Evolutionary conservation across 768 basidiomycete species (phyloP), one percentile per base, ranked within the genome.

Genomic region (Lanmaoa pseudosensibilis): DNA sequence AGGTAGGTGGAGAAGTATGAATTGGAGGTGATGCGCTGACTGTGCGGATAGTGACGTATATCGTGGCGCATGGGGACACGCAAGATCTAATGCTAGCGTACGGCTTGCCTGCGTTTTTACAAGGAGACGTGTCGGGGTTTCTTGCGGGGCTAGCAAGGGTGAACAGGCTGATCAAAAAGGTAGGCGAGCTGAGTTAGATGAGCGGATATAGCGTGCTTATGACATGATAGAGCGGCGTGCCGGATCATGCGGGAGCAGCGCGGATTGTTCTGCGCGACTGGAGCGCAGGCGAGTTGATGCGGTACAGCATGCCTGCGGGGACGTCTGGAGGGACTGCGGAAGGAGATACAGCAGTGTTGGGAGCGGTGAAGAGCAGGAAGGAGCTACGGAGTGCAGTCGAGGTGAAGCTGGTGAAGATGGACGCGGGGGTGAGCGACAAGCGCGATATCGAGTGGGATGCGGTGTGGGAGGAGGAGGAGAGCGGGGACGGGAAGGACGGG

Each of bases 81-180:
- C 87, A 94, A 67, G 94, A 96, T 69, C 78, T 97, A 40, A 94
- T 95, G 90, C 73, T 96, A n/a, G 75, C 86, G 47, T 96, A 95
- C 75, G 85, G 81, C 61, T 77, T 94, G 15, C 90, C 94, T 4
- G 90, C 87, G 9, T 94, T 95, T 69, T 61, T 80, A 10, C 77
- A 77, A 44, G 86, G 87, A 3, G 85, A 94, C 63, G 68, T 80
- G 6, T 77, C 78, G 23, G 85, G 87, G 0, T 94, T 96, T 79
- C 77, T 97, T 37, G 78, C 85, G 25, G 84, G 84, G 45, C 73
- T 95, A 39, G 90, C 93, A 5, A 85, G 93, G 44, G 79, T 87
- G 15, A 80, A 83, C 52, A 84, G 86, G 44, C 77, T 93, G 41
- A 75, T 93, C 13, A 91, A 88, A 74, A 93, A 89, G 81, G 92